A percentile compares a stretch with the other conserved stretches of the same genome.
These are phyloP conservation scores for Chaetomium olivaceum DNA, from an alignment of 2,329 filamentous ascomycete species.

Conservation along the genomic window DNA sequence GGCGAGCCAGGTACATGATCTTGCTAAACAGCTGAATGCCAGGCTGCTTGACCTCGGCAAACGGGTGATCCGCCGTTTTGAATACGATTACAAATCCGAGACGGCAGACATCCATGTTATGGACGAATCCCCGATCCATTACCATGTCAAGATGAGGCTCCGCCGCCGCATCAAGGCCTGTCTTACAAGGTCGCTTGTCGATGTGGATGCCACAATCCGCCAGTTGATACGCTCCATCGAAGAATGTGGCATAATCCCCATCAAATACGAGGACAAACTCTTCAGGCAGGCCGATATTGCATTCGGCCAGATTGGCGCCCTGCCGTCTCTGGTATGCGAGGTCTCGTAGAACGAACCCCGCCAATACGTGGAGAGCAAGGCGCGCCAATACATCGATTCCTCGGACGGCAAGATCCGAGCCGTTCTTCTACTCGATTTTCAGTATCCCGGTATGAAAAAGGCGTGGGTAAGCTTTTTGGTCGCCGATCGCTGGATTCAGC, in stretches of 20 bases:
- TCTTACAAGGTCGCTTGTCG: not conserved
- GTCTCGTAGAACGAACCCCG: constrained; percentile 22
- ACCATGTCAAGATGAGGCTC: constrained; percentile 8
- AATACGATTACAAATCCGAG: constrained; percentile 10
- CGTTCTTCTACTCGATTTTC: constrained; percentile 17
- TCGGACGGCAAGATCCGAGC: constrained; percentile 19
- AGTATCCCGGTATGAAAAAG: constrained; percentile 18
- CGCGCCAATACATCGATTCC: constrained; percentile 18
- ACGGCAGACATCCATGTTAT: constrained; percentile 15
- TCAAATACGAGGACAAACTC: constrained; percentile 2
- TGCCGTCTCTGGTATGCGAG: constrained; percentile 21
- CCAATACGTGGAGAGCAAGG: constrained; percentile 19
- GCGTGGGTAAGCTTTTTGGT: constrained; percentile 10
- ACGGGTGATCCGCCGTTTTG: constrained; percentile 8
- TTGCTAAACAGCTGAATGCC: too few relatives aligned
- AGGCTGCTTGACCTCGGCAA: not conserved
- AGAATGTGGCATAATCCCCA: not conserved
- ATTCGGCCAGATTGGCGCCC: constrained; percentile 4
- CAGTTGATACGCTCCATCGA: not conserved
- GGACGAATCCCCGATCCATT: constrained; percentile 13
- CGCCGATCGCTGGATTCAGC: not conserved
- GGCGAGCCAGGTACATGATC: too few relatives aligned
- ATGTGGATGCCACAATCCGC: constrained; percentile 1
- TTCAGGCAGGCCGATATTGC: constrained; percentile 15
- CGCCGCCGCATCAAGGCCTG: not conserved